These are phyloP conservation scores for Fusarium nanum DNA, from an alignment of 2,329 filamentous ascomycete species.

Conservation along the genomic window DNA sequence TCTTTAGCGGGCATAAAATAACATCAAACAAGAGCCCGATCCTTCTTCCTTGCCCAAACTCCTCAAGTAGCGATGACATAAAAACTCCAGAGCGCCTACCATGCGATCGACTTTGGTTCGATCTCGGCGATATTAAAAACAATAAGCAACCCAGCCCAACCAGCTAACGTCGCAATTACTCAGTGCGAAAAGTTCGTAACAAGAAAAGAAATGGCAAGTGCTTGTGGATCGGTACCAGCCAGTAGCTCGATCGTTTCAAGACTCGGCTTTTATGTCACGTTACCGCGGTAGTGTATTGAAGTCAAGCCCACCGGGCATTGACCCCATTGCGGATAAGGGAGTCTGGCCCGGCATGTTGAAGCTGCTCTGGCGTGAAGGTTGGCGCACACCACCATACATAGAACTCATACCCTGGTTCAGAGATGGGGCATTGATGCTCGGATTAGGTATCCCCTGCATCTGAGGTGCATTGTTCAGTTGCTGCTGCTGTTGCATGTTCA, in stretches of 20 bases:
- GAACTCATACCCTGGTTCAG: constrained; percentile 48
- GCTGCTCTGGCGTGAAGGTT: constrained; percentile 48
- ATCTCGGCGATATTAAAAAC: not conserved
- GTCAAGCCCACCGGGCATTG: constrained; percentile 48
- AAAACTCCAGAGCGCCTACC: constrained; percentile 31
- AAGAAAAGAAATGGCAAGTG: not conserved
- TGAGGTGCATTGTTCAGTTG: constrained; percentile 50
- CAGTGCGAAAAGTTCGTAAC: not conserved
- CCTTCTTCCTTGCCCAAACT: not conserved
- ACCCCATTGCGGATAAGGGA: constrained; percentile 46
- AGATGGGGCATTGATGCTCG: constrained; percentile 36
- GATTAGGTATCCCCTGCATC: constrained; percentile 46
- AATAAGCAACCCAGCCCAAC: not conserved
- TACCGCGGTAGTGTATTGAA: constrained; percentile 1
- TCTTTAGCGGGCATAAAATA: not conserved
- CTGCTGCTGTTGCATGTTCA: constrained; percentile 44
- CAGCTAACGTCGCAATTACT: not conserved
- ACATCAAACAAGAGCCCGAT: not conserved
- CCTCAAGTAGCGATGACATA: not conserved
- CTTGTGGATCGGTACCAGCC: constrained; percentile 1
- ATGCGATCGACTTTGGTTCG: constrained; percentile 11
- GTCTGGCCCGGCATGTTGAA: constrained; percentile 50
- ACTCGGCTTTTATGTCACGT: not conserved
- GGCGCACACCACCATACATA: constrained; percentile 44
- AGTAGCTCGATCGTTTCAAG: not conserved